A percentile compares a stretch with the other conserved stretches of the same genome.
Conservation (phyloP, 805 yeast species). For the Zygoascus biomembranicola region DNA sequence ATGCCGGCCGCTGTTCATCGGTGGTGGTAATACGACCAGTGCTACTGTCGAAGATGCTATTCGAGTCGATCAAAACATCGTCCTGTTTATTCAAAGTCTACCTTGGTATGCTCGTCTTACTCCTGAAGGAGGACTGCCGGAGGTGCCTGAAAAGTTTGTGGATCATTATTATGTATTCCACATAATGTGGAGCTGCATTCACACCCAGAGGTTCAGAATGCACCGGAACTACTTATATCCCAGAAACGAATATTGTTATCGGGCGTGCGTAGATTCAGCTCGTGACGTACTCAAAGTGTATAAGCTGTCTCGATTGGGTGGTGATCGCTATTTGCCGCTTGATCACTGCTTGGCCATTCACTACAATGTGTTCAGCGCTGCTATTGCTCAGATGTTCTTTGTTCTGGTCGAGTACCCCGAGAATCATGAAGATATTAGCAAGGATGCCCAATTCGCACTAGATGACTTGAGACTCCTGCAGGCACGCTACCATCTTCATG, state of each 20-base stretch:
- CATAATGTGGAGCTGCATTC: constrained; percentile 9
- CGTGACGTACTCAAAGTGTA: background rate
- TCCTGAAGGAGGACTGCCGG: constrained; percentile 5
- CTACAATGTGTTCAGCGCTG: constrained; percentile 6
- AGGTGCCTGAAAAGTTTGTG: background rate
- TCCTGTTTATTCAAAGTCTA: background rate
- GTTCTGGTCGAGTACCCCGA: constrained; percentile 6
- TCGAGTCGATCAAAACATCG: constrained; percentile 3
- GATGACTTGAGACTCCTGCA: constrained; percentile 2
- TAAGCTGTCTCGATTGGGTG: background rate
- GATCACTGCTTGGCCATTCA: background rate
- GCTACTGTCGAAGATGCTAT: background rate
- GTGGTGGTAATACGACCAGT: background rate
- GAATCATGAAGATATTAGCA: background rate
- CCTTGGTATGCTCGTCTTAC: constrained; percentile 2
- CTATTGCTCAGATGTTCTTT: constrained; percentile 6
- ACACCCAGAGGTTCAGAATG: constrained; percentile 7
- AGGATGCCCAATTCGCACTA: background rate
- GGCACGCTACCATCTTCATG: background rate
- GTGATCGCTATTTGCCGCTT: background rate
- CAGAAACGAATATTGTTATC: constrained; percentile 5
- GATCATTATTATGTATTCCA: constrained; percentile 1
- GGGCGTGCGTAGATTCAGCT: constrained; percentile 3
- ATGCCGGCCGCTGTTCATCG: constrained; percentile 3
- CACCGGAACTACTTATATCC: constrained; percentile 6